Percentiles rank a stretch among this genome's conserved stretches.
These are phyloP conservation scores for Dovyalis caffra DNA, from an alignment of 345 rosid genomes.

Conservation along the genomic window DNA sequence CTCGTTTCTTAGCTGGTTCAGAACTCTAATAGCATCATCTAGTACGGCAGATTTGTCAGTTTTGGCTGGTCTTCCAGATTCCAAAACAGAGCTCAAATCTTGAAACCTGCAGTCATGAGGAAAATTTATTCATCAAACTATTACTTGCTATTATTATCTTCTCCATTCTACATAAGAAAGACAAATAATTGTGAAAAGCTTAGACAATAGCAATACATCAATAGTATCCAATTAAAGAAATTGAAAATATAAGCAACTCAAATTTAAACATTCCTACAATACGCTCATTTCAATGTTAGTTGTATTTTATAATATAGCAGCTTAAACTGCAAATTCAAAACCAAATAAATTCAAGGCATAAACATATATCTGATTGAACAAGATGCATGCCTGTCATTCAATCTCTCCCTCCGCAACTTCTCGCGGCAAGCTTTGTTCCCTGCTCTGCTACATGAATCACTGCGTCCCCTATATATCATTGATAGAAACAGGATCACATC, in stretches of 20 bases:
- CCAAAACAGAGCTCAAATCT: constrained; percentile 31
- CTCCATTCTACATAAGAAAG: background rate
- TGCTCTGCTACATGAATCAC: constrained; percentile 19
- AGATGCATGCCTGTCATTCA: constrained; percentile 32
- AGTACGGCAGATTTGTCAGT: constrained; percentile 29
- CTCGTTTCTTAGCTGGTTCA: constrained; percentile 28
- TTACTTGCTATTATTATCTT: background rate
- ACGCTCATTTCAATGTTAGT: background rate
- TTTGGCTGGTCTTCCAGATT: constrained; percentile 32
- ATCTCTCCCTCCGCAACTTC: constrained; percentile 31
- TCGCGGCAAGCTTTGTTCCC: constrained; percentile 34
- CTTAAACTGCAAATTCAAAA: background rate
- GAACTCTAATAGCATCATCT: constrained; percentile 32
- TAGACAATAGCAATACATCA: background rate
- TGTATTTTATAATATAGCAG: background rate
- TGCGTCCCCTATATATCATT: constrained; percentile 17
- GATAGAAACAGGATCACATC: background rate
- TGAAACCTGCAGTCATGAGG: constrained; percentile 25
- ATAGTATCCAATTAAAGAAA: background rate
- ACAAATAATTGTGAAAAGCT: background rate
- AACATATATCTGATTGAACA: background rate
- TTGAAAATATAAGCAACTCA: background rate
- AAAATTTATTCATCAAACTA: background rate
- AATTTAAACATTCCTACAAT: background rate
- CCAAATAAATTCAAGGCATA: background rate